Conservation (phyloP, 106 monocot species). For the Narthecium ossifragum region DNA sequence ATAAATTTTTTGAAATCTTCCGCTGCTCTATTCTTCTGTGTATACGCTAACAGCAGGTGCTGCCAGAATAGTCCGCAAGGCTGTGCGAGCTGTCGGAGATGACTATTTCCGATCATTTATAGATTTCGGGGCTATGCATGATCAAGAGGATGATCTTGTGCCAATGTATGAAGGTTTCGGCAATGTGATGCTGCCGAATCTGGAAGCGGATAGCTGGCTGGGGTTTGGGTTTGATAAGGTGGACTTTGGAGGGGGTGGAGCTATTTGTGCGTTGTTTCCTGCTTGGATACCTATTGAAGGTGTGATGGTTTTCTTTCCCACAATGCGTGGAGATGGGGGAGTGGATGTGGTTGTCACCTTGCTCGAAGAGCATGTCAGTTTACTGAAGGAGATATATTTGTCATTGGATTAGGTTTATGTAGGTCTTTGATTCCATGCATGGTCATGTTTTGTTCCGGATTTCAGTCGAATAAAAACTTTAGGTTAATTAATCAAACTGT, state of each 20-base stretch:
- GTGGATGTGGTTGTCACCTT: conserved; percentile 30
- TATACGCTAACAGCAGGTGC: too few species aligned
- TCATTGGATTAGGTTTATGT: conserved; percentile 25
- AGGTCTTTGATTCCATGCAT: too few species aligned
- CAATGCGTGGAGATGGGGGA: conserved; percentile 18
- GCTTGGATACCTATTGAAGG: conserved; percentile 41
- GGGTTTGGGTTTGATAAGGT: conserved; percentile 51
- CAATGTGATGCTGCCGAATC: conserved; percentile 25
- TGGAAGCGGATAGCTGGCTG: conserved; percentile 60
- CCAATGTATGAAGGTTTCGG: conserved; percentile 23
- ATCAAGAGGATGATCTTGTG: conserved; percentile 30
- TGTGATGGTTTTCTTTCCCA: conserved; percentile 30
- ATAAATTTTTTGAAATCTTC: too few species aligned
- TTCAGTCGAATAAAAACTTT: too few species aligned
- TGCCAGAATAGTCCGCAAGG: conserved; percentile 21
- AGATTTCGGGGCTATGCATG: conserved; percentile 35
- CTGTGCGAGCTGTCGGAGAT: conserved; percentile 16
- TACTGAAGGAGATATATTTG: conserved; percentile 30
- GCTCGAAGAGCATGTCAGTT: conserved; percentile 19
- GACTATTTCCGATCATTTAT: conserved; percentile 50
- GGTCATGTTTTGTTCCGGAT: too few species aligned
- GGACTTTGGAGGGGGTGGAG: conserved; percentile 51
- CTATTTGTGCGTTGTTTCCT: conserved; percentile 18
- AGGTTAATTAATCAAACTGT: too few species aligned
- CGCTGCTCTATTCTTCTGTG: too few species aligned